Evolutionary conservation across 169 alveolate species (phyloP).

Genomic region (Amoebophrya sp.): DNA sequence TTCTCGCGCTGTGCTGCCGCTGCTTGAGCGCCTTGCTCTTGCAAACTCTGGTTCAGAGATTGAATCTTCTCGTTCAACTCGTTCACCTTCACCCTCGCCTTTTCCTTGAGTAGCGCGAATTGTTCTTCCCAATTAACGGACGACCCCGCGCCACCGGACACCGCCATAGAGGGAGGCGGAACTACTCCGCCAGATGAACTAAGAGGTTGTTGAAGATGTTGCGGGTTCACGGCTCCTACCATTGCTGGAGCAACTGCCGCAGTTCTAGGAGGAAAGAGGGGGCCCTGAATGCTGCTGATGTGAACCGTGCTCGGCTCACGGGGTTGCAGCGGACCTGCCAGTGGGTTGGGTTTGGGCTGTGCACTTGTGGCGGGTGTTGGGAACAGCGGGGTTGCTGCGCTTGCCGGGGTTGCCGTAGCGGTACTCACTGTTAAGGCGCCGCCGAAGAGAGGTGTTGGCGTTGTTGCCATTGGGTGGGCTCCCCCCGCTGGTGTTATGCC

Average conservation of each 20-base stretch:
- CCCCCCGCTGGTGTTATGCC: too few relatives aligned
- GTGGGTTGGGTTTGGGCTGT: not conserved
- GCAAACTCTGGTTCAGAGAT: not conserved
- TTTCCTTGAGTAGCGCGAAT: not conserved
- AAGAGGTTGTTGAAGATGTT: not conserved
- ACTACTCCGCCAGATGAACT: not conserved
- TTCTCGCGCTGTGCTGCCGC: not conserved
- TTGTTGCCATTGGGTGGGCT: not conserved
- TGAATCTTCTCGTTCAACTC: not conserved
- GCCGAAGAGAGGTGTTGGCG: not conserved
- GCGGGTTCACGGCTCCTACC: not conserved
- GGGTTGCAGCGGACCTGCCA: too few relatives aligned
- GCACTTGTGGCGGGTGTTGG: not conserved
- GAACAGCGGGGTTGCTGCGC: not conserved
- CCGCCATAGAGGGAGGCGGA: not conserved
- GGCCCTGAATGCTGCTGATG: too few relatives aligned
- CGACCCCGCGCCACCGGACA: not conserved
- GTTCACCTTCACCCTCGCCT: conserved; percentile 15
- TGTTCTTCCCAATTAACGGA: not conserved
- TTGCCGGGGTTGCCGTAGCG: not conserved
- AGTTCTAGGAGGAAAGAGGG: too few relatives aligned
- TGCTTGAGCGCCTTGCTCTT: not conserved
- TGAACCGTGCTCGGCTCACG: too few relatives aligned
- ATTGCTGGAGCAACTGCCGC: too few relatives aligned
- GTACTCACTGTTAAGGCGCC: not conserved